These are phyloP conservation scores for Cenococcum geophilum DNA, from an alignment of 495 filamentous ascomycete genomes.

Conservation along the genomic window DNA sequence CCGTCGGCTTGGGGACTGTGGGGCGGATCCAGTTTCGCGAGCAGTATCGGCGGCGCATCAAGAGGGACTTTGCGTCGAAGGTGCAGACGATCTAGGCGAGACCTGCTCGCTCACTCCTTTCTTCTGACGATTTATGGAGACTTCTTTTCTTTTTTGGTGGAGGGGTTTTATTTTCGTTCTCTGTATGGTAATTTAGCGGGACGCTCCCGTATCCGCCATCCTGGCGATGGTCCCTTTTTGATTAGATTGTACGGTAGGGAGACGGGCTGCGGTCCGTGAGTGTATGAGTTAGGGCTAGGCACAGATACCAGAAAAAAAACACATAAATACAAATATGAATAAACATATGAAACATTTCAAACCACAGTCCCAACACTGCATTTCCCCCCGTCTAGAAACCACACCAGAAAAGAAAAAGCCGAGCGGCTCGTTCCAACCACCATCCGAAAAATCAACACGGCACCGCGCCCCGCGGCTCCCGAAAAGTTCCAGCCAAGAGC, in stretches of 20 bases:
- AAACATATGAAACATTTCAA: no score
- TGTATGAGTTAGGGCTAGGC: no score
- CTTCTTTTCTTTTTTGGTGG: neutral
- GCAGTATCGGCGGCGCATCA: conserved; percentile 51
- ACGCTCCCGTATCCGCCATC: conserved; percentile 18
- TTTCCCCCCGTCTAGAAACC: no score
- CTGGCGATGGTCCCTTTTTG: conserved; percentile 16
- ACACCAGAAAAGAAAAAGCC: no score
- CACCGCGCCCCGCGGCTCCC: no score
- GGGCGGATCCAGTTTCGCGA: conserved; percentile 59
- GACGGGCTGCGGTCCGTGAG: no score
- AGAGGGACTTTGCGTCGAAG: conserved; percentile 18
- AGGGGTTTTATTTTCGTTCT: conserved; percentile 11
- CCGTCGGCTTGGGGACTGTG: conserved; percentile 57
- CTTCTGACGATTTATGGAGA: neutral
- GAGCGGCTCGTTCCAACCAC: no score
- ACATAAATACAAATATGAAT: no score
- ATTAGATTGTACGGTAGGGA: neutral
- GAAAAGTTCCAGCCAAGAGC: no score
- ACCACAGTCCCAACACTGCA: no score
- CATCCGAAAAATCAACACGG: no score
- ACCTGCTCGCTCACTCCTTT: neutral
- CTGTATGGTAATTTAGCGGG: conserved; percentile 19
- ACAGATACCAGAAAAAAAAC: no score
- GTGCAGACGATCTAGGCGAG: conserved; percentile 21